Conservation (phyloP, 208 protist species). For the Phytomonas sp. region DNA sequence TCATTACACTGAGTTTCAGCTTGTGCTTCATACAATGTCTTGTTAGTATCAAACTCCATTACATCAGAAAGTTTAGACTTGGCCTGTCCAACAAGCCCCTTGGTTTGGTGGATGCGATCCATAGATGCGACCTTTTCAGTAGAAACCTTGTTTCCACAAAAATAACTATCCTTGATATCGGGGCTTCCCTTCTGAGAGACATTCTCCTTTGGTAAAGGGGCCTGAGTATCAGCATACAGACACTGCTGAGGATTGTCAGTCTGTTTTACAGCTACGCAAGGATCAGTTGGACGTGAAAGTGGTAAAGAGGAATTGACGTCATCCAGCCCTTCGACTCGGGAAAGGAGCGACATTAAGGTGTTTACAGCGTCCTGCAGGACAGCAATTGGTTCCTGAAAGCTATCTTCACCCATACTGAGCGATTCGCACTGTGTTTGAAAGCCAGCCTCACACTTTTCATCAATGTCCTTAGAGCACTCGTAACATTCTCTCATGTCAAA, state of each 20-base stretch:
- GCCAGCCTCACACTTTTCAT: not conserved
- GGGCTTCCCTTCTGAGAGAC: not conserved
- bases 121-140: not conserved
- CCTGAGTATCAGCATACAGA: not conserved
- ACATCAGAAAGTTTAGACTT: not conserved
- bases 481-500: not conserved
- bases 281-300: not conserved
- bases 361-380: not conserved
- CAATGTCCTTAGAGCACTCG: not conserved
- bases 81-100: not conserved
- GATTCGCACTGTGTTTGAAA: not conserved
- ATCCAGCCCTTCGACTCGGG: not conserved
- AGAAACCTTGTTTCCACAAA: not conserved
- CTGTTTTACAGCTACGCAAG: not conserved
- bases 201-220: not conserved
- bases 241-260: not conserved
- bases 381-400: not conserved
- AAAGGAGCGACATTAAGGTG: not conserved
- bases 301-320: not conserved
- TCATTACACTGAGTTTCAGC: not conserved
- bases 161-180: not conserved
- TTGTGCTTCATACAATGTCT: not conserved
- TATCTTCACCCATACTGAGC: not conserved
- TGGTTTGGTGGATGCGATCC: not conserved
- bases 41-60: not conserved